These are phyloP conservation scores for Lecanicillium sp. DNA, from an alignment of 2,329 filamentous ascomycete species.

Conservation along the genomic window DNA sequence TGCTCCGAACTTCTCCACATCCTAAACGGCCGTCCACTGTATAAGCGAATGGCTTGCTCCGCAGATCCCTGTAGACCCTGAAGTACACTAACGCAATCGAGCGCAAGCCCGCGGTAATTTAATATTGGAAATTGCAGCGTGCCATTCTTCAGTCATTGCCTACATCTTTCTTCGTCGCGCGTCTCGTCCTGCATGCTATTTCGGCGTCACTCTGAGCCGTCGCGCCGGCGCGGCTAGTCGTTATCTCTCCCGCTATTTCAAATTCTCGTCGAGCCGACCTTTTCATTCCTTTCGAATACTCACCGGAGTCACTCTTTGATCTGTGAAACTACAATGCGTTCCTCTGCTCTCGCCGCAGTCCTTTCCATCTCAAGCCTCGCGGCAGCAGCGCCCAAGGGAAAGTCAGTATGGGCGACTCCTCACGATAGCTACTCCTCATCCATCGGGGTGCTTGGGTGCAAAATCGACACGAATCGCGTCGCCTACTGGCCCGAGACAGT, in stretches of 20 bases:
- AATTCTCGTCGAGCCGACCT: background rate
- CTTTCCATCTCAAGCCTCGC: background rate
- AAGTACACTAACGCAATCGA: too few species aligned
- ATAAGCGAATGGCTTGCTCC: too few species aligned
- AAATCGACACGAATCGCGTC: slow-evolving; percentile 42
- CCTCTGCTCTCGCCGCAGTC: background rate
- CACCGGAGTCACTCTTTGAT: too few species aligned
- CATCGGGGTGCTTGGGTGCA: slow-evolving; percentile 42
- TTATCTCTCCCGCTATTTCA: background rate
- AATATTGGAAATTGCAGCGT: too few species aligned
- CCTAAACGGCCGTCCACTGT: too few species aligned
- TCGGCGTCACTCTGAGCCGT: slow-evolving; percentile 1
- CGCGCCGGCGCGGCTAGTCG: slow-evolving; percentile 3
- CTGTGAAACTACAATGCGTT: too few species aligned
- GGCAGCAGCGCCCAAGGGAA: slow-evolving; percentile 7
- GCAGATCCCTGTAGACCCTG: too few species aligned
- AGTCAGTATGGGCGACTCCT: slow-evolving; percentile 28
- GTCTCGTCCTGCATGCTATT: background rate
- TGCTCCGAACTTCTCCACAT: too few species aligned
- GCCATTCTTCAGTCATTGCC: too few species aligned
- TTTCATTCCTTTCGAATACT: background rate
- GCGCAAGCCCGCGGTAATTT: too few species aligned
- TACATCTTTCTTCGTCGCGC: background rate
- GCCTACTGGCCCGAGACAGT: slow-evolving; percentile 41
- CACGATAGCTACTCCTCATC: slow-evolving; percentile 41